Evolutionary conservation across 129 eudicot species (phyloP), one percentile per base, ranked within the genome.

Genomic region (Lonicera japonica): DNA sequence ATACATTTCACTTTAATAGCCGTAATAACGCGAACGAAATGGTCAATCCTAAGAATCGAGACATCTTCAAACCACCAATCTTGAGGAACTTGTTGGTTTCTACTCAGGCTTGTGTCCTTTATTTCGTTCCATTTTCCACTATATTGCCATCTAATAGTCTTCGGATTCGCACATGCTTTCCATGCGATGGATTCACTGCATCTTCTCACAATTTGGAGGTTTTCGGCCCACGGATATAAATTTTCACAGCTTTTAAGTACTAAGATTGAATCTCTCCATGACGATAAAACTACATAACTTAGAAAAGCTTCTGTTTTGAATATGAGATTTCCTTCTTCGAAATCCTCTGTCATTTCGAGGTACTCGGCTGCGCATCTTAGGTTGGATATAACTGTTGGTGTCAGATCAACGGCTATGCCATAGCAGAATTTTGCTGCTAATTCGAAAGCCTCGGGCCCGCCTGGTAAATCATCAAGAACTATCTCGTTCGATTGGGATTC

Each of bases 21-120:
- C 0, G 85, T 84, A 0, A 87, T 74, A 24, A 91, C 97, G 4
- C 97, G 82, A 25, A 91, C 97, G 52, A 91, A 87, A 54, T 87
- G 95, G 71, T 87, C 97, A 58, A 90, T 91, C 58, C 86, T 69
- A 5, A 91, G 85, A 36, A 84, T 70, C 11, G 95, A 81, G 9
- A 82, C 80, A 57, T 87, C 94, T 57, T 91, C 97, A 71, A 75
- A 91, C 97, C 97, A 91, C 97, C 97, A 91, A 65, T 87, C 88
- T 4, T 85, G 71, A 5, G 99, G 99, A 19, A 72, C 97, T 34
- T 70, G 89, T 0, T 67, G 70, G 70, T 71, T 75, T 56, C 95
- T 68, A 58, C 86, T 84, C 1, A 86, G 86, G 81, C 90, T 76
- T 1, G 88, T 73, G 20, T 80, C 95, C 51, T 89, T 89, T 81